phyloP scores from a whole-genome alignment of 192 early-diverging fungal genomes.

The Funneliformis geosporum region DNA sequence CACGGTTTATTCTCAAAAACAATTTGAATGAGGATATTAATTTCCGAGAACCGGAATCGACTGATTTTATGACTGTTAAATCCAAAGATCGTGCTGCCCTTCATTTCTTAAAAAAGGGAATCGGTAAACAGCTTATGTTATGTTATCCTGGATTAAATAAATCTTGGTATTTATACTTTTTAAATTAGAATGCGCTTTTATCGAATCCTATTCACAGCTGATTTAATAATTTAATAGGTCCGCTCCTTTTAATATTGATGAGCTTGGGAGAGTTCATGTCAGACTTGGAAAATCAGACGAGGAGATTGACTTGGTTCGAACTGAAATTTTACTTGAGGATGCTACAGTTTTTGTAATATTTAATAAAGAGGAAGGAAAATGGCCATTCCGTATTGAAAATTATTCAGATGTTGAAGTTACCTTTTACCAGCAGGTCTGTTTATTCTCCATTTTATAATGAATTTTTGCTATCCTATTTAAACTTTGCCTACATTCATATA shows the following conservation, averaged over 20 bases:
- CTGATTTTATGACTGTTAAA: conserved; percentile 45
- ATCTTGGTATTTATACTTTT: conserved; percentile 58
- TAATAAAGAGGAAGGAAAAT: conserved; percentile 70
- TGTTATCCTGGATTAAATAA: conserved; percentile 65
- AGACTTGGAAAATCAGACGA: conserved; percentile 66
- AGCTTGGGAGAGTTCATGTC: conserved; percentile 84
- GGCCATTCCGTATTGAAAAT: conserved; percentile 92
- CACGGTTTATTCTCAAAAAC: conserved; percentile 91
- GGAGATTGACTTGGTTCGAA: conserved; percentile 71
- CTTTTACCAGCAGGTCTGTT: conserved; percentile 75
- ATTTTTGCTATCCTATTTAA: background rate
- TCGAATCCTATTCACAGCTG: background rate
- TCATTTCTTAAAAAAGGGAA: conserved; percentile 63
- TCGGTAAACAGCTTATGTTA: conserved; percentile 68
- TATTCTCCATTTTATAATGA: conserved; percentile 1
- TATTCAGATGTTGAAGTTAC: conserved; percentile 65
- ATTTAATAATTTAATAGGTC: conserved; percentile 48
- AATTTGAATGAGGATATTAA: conserved; percentile 68
- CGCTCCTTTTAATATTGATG: conserved; percentile 81
- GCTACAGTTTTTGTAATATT: conserved; percentile 90
- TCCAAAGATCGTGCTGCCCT: conserved; percentile 63
- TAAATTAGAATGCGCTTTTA: background rate
- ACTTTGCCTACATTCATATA: background rate
- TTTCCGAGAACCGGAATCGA: conserved; percentile 71
- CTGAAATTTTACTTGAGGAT: conserved; percentile 81